Evolutionary conservation across 345 rosid genomes (phyloP).

Genomic region (Pseudoturritis turrita): DNA sequence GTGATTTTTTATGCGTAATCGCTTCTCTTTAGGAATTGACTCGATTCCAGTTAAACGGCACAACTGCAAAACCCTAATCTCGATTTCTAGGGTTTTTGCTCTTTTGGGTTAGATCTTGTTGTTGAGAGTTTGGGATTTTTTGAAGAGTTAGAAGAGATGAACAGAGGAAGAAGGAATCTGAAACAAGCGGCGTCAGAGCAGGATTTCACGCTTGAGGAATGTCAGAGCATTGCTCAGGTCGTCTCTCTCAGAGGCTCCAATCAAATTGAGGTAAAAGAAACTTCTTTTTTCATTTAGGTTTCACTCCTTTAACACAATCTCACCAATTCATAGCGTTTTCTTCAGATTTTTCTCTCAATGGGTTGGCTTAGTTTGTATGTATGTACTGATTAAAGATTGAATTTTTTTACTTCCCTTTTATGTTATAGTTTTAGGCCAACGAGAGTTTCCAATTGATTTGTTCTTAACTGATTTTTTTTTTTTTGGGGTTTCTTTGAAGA

Average conservation of each 20-base stretch:
- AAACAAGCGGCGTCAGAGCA: conserved; percentile 64
- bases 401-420: neutral
- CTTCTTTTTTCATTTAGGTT: neutral
- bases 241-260: conserved; percentile 89
- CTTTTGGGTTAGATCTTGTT: neutral
- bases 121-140: neutral
- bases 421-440: neutral
- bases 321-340: neutral
- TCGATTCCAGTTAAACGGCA: conserved; percentile 4
- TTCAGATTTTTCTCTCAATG: neutral
- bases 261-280: conserved; percentile 61
- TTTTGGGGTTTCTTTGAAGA: conserved; percentile 34
- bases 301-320: neutral
- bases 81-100: neutral
- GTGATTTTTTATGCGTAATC: too few species aligned
- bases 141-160: conserved; percentile 36
- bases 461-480: neutral
- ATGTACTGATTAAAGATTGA: neutral
- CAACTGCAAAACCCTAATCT: conserved; percentile 31
- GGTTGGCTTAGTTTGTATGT: neutral
- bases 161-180: conserved; percentile 84
- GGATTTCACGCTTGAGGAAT: conserved; percentile 51
- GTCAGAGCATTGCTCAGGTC: conserved; percentile 68
- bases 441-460: neutral
- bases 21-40: neutral